These are phyloP conservation scores for Flaveria brownii DNA, from an alignment of 129 eudicot genomes.

Conservation along the genomic window DNA sequence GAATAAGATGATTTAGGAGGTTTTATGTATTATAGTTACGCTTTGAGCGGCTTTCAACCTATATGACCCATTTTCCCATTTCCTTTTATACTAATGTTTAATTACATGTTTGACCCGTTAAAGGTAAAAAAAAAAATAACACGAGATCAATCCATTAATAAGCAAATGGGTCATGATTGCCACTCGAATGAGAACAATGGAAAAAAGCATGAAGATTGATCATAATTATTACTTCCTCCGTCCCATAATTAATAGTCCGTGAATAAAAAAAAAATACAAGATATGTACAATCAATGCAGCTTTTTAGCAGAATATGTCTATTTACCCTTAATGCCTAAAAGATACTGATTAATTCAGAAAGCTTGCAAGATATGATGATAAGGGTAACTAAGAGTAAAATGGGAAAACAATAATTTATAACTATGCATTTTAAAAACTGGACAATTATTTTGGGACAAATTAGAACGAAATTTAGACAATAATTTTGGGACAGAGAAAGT, in stretches of 20 bases:
- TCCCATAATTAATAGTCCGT: not conserved
- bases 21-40: not conserved
- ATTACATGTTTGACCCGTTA: not conserved
- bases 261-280: not conserved
- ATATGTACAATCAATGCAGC: conserved; percentile 1
- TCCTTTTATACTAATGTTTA: not conserved
- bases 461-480: too few relatives aligned
- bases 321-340: not conserved
- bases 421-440: not conserved
- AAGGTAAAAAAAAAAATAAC: not conserved
- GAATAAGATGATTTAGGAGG: not conserved
- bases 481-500: not conserved
- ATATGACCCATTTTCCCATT: not conserved
- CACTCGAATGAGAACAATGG: not conserved
- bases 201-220: conserved; percentile 7
- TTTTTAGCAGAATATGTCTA: not conserved
- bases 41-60: not conserved
- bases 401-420: not conserved
- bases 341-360: not conserved
- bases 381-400: not conserved
- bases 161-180: not conserved
- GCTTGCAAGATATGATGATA: not conserved
- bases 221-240: not conserved
- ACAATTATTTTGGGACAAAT: not conserved
- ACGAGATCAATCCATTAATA: not conserved